A percentile compares a stretch with the other conserved stretches of the same genome.
Conservation (phyloP, 2,329 filamentous ascomycete species). For the Apiospora koreana region DNA sequence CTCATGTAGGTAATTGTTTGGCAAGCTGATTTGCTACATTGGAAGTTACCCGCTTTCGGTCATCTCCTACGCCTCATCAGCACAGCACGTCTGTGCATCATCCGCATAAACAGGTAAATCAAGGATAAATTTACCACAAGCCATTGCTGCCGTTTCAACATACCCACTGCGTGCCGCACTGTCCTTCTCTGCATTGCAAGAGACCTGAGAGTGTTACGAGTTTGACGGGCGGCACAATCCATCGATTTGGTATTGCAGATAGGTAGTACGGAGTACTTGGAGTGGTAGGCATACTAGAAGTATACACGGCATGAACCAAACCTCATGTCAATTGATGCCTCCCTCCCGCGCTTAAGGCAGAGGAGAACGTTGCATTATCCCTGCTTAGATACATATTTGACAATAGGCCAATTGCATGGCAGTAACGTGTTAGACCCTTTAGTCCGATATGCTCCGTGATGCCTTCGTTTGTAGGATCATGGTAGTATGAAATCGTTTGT, state of each 20-base stretch:
- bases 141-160: neutral
- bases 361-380: too few relatives aligned
- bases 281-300: too few relatives aligned
- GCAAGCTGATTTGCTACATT: neutral
- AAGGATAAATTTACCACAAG: neutral
- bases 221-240: too few relatives aligned
- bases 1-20: neutral
- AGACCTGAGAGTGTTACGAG: neutral
- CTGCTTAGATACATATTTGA: too few relatives aligned
- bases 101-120: neutral
- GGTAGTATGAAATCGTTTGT: neutral
- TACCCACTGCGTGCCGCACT: neutral
- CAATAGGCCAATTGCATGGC: neutral
- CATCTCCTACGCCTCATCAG: neutral
- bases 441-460: neutral
- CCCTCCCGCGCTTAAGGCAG: too few relatives aligned
- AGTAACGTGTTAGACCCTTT: neutral
- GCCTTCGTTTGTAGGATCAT: neutral
- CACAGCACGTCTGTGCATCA: neutral
- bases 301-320: neutral
- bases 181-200: neutral
- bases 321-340: neutral
- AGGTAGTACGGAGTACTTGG: too few relatives aligned
- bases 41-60: slow-evolving; percentile 1
- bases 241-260: too few relatives aligned